phyloP scores from a whole-genome alignment of 2,329 filamentous ascomycete species.

The Chrysoporthe puriensis region DNA sequence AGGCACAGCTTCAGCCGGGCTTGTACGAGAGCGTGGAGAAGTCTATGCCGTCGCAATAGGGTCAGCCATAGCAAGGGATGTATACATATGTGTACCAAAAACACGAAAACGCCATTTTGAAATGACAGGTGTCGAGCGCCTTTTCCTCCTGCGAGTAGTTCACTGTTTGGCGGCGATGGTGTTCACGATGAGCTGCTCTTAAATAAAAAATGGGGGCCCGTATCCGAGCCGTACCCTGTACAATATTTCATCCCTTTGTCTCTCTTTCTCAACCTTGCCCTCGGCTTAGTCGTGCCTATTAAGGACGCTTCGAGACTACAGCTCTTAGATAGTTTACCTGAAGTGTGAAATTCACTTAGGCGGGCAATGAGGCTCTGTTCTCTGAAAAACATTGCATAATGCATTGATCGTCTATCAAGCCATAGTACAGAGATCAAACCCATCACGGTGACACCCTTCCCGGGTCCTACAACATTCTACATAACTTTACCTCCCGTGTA shows the following conservation, averaged over 20 bases:
- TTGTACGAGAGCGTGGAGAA: constrained; percentile 80
- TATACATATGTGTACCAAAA: constrained; percentile 15
- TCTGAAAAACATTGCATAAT: neutral
- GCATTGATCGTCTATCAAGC: neutral
- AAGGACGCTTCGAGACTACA: neutral
- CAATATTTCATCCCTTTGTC: neutral
- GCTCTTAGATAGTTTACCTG: neutral
- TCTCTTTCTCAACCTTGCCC: neutral
- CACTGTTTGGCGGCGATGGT: neutral
- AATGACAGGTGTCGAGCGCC: neutral
- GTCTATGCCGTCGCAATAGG: constrained; percentile 62
- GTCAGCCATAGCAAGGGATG: neutral
- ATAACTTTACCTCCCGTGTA: neutral
- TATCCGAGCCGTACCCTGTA: too few relatives aligned
- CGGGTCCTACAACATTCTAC: neutral
- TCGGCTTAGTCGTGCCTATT: neutral
- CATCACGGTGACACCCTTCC: neutral
- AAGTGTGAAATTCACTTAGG: neutral
- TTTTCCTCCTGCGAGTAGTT: neutral
- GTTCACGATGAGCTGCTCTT: neutral
- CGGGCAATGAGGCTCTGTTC: neutral
- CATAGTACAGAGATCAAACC: too few relatives aligned
- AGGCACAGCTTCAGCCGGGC: constrained; percentile 63
- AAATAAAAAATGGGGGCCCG: too few relatives aligned
- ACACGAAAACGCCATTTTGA: constrained; percentile 16